Conservation (phyloP, 352 stramenopile species). For the Phytophthora chlamydospora region DNA sequence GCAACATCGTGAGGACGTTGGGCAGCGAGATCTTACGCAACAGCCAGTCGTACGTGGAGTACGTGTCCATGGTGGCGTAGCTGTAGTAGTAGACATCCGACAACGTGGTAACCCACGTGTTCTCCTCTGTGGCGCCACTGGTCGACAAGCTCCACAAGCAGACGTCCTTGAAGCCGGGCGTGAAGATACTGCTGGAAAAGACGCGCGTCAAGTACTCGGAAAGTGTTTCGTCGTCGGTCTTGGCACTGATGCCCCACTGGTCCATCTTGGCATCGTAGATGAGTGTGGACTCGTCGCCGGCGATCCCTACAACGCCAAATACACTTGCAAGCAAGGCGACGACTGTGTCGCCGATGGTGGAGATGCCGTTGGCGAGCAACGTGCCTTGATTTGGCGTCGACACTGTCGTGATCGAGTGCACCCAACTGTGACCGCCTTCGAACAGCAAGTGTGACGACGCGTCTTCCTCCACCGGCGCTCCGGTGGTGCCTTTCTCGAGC, state of each 20-base stretch:
- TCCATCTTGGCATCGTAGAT: constrained; percentile 46
- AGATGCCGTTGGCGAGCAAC: constrained; percentile 40
- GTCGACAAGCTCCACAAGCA: constrained; percentile 39
- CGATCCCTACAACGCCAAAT: constrained; percentile 8
- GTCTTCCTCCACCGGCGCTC: constrained; percentile 28
- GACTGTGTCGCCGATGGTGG: constrained; percentile 30
- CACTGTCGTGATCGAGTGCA: constrained; percentile 60
- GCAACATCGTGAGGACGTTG: constrained; percentile 39
- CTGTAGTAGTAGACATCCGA: constrained; percentile 49
- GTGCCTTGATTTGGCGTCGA: constrained; percentile 53
- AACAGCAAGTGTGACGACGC: constrained; percentile 38
- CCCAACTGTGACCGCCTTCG: constrained; percentile 46
- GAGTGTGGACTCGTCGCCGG: constrained; percentile 1
- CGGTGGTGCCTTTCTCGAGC: constrained; percentile 43
- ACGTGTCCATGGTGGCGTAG: constrained; percentile 38
- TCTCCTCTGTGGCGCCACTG: constrained; percentile 38
- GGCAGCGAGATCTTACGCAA: constrained; percentile 39
- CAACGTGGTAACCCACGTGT: constrained; percentile 43
- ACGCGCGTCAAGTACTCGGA: constrained; percentile 36
- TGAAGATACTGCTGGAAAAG: constrained; percentile 31
- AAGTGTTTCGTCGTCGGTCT: constrained; percentile 20
- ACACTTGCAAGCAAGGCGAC: constrained; percentile 12
- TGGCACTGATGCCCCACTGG: constrained; percentile 32
- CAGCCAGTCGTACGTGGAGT: constrained; percentile 19
- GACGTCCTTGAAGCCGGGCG: constrained; percentile 33